Evolutionary conservation across 1,284 basidiomycete genomes (phyloP).

Genomic region (Mycena sp.): DNA sequence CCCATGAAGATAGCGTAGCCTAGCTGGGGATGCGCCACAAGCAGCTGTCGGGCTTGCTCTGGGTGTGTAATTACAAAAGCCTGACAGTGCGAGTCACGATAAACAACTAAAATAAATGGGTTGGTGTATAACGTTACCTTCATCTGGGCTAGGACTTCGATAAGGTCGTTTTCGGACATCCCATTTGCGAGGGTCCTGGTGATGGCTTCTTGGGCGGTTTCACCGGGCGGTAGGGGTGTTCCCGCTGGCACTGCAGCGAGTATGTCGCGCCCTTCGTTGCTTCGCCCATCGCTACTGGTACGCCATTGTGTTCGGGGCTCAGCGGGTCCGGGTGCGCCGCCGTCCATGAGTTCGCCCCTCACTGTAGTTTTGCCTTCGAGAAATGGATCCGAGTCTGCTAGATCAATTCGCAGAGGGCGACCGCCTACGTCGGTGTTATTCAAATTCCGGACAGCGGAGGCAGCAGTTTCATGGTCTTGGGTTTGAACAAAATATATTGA

Average conservation of each 20-base stretch:
- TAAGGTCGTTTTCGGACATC: constrained; percentile 86
- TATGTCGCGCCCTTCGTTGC: constrained; percentile 46
- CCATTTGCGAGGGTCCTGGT: constrained; percentile 83
- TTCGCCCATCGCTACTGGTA: constrained; percentile 43
- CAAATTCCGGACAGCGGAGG: constrained; percentile 81
- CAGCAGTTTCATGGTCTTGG: constrained; percentile 84
- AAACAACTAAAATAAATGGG: neutral
- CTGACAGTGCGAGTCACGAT: constrained; percentile 49
- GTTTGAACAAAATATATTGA: neutral
- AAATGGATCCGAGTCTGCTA: constrained; percentile 61
- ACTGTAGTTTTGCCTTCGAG: constrained; percentile 61
- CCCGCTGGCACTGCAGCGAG: constrained; percentile 81
- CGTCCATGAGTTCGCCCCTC: constrained; percentile 71
- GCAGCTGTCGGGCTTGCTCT: constrained; percentile 86
- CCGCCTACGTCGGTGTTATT: constrained; percentile 79
- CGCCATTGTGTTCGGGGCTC: constrained; percentile 72
- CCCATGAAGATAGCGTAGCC: constrained; percentile 98
- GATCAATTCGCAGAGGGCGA: constrained; percentile 77
- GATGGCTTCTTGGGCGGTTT: constrained; percentile 85
- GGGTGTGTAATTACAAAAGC: constrained; percentile 91
- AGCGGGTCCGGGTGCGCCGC: constrained; percentile 55
- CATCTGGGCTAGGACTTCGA: constrained; percentile 98
- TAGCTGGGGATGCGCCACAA: constrained; percentile 90
- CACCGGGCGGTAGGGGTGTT: constrained; percentile 80
- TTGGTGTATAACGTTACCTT: constrained; percentile 69